Evolutionary conservation across 2,329 filamentous ascomycete species (phyloP).

Genomic region (Phialocephala sp.): DNA sequence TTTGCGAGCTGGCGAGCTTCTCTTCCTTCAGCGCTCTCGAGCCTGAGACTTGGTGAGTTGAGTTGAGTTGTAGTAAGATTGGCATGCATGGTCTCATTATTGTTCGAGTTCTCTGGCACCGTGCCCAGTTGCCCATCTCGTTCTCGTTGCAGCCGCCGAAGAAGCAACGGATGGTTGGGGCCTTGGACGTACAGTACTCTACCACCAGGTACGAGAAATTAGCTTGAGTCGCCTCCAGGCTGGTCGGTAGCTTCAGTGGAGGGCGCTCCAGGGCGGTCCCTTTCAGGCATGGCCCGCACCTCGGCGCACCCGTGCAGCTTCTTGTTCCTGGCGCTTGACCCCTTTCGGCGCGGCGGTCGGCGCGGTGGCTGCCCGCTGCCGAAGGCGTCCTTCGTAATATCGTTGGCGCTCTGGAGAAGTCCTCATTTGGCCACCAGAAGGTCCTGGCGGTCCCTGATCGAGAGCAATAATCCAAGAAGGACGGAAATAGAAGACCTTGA

Average conservation of each 20-base stretch:
- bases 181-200: too few relatives aligned
- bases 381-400: conserved; percentile 4
- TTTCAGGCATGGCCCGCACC: background rate
- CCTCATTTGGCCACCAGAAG: background rate
- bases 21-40: background rate
- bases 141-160: conserved; percentile 5
- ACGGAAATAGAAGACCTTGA: conserved; percentile 2
- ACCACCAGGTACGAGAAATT: background rate
- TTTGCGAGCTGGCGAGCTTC: background rate
- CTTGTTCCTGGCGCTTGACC: conserved; percentile 20
- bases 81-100: background rate
- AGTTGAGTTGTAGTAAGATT: background rate
- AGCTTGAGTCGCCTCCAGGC: background rate
- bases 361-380: conserved; percentile 3
- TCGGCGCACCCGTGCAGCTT: conserved; percentile 11
- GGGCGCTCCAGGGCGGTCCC: background rate
- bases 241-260: background rate
- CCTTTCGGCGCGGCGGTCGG: conserved; percentile 2
- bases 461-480: background rate
- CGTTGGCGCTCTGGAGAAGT: conserved; percentile 5
- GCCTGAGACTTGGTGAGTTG: background rate
- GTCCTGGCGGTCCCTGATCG: background rate
- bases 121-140: too few relatives aligned
- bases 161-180: background rate
- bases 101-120: background rate